Evolutionary conservation across 208 protist genomes (phyloP).

Genomic region (Novymonas esmeraldas): DNA sequence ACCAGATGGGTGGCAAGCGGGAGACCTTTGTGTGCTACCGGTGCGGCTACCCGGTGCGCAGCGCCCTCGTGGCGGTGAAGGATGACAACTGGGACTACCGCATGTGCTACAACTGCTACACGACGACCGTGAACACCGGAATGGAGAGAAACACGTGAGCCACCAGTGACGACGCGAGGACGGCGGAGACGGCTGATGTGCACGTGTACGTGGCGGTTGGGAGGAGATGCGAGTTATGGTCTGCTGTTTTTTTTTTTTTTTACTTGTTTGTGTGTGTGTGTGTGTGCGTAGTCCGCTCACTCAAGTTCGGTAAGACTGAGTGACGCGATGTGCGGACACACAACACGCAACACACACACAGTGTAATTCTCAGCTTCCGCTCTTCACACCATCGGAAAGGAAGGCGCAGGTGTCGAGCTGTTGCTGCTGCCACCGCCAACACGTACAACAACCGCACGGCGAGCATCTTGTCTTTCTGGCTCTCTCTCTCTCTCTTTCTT

Average conservation of each 20-base stretch:
- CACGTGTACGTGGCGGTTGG: not conserved
- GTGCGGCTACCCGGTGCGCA: slow-evolving; percentile 83
- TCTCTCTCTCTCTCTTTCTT: too few species aligned
- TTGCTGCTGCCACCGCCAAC: too few species aligned
- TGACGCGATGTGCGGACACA: too few species aligned
- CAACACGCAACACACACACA: too few species aligned
- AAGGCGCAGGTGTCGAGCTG: too few species aligned
- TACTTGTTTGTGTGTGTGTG: too few species aligned
- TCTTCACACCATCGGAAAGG: too few species aligned
- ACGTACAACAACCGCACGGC: too few species aligned
- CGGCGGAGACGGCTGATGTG: not conserved
- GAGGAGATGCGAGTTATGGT: not conserved
- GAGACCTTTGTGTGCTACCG: slow-evolving; percentile 86
- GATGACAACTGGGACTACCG: slow-evolving; percentile 89
- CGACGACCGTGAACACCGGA: slow-evolving; percentile 43
- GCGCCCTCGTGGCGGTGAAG: slow-evolving; percentile 76
- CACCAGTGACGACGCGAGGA: not conserved
- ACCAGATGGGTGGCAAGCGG: slow-evolving; percentile 71
- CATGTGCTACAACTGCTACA: slow-evolving; percentile 92
- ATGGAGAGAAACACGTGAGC: slow-evolving; percentile 74
- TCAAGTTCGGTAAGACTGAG: too few species aligned
- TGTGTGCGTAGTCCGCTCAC: too few species aligned
- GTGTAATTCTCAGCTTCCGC: too few species aligned
- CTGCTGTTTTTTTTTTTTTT: not conserved
- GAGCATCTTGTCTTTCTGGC: too few species aligned